Base-by-base conservation (phyloP, 1,284 basidiomycete genomes). In the Ganoderma resinaceum region DNA sequence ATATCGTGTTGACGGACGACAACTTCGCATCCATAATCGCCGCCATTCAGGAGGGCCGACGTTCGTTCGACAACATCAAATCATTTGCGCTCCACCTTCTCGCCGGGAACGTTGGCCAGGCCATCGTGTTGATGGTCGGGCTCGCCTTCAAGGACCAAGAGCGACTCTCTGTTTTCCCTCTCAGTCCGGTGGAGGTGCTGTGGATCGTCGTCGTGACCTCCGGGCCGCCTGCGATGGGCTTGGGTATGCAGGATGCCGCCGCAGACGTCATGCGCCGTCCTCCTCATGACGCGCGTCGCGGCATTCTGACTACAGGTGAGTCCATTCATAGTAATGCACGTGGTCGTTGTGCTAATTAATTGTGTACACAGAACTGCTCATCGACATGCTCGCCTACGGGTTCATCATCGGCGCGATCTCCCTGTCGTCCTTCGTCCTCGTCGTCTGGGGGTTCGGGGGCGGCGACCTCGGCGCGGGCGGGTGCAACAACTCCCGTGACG, bases 1-100 rank as follows among this genome's bases (percentile, higher is more conserved):
- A 49, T 9, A 49, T 49, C 61, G 90, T 92, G 0, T 81, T 92
- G 62, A 86, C 87, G 38, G 89, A 92, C 76, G 90, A 93, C 81
- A 91, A 93, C 80, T 93, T 93, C 77, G 87, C 89, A 52, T 89
- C 88, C 29, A 92, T 92, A 73, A 86, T 86, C 26, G 85, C 87
- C 66, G 91, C 91, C 12, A 86, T 93, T 72, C 82, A 85, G 68
- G 89, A 92, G 76, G 91, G 91, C 31, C 86, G 91, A 18, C 78
- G 80, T 43, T 77, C 82, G 6, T 84, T 84, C 75, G 79, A 80
- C 62, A 85, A 85, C 70, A 84, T 85, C 63, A 82, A 84, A 70
- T 77, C 81, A 33, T 84, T 85, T 70, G 78, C 84, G 62, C 72
- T 84, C 31, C 86, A 87, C 74, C 79, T 89, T 26, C 81, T 88